These are phyloP conservation scores for Backusella tuberculispora DNA, from an alignment of 192 early-diverging fungal species.

Conservation along the genomic window DNA sequence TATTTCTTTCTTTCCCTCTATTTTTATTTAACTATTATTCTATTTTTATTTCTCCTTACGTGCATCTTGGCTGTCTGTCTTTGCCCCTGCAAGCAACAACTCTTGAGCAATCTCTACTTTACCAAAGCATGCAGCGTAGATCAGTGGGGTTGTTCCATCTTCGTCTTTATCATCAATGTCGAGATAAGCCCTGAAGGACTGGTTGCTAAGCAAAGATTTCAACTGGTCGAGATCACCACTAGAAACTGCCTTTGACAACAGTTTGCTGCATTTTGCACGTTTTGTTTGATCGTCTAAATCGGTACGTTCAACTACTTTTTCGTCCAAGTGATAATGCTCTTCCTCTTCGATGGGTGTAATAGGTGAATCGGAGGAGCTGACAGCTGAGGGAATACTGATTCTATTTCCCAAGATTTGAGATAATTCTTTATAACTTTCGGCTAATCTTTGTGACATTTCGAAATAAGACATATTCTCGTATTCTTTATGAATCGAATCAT, in stretches of 20 bases:
- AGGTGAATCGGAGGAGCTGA: slow-evolving; percentile 9
- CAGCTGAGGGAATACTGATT: slow-evolving; percentile 17
- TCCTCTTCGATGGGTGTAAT: not conserved
- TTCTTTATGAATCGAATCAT: slow-evolving; percentile 30
- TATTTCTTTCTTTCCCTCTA: not conserved
- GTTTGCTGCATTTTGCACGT: slow-evolving; percentile 58
- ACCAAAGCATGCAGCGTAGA: slow-evolving; percentile 90
- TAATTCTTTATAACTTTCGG: slow-evolving; percentile 41
- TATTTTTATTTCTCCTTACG: slow-evolving; percentile 30
- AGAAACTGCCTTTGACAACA: slow-evolving; percentile 71
- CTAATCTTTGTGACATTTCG: slow-evolving; percentile 39
- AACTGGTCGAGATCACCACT: slow-evolving; percentile 78
- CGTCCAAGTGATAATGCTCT: slow-evolving; percentile 20
- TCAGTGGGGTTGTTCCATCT: slow-evolving; percentile 86
- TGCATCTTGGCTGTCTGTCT: slow-evolving; percentile 72
- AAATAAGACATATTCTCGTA: slow-evolving; percentile 44
- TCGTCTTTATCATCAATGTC: slow-evolving; percentile 85
- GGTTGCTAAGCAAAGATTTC: slow-evolving; percentile 56
- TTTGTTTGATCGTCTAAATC: slow-evolving; percentile 40
- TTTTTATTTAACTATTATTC: not conserved
- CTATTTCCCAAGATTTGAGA: slow-evolving; percentile 25
- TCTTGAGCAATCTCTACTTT: slow-evolving; percentile 71
- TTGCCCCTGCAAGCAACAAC: slow-evolving; percentile 77
- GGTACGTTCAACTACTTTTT: not conserved
- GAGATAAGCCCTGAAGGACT: slow-evolving; percentile 51